Base-by-base conservation (phyloP, 2,329 filamentous ascomycete species). In the Hypomyces rosellus region DNA sequence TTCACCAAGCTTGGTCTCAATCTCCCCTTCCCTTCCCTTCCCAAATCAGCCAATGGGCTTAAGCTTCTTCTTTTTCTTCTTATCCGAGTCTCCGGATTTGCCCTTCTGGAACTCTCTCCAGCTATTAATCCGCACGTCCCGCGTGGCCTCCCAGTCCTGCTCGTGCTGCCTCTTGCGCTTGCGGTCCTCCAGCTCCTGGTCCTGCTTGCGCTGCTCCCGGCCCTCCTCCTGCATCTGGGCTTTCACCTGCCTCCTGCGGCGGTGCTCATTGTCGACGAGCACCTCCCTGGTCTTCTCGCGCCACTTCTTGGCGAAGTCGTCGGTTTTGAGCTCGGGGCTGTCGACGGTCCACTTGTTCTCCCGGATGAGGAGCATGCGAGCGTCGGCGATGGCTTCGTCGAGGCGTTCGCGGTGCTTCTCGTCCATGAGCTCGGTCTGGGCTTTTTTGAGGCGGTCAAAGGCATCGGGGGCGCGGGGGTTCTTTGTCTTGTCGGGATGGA, bases 191-290 rank as follows among this genome's bases (percentile, higher is more conserved):
- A 87, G 54, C 71, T 96, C 92, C 60, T 90, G 88, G 18, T 99
- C 93, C 61, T 84, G 84, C 66, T 86, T 87, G 64, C 84, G 82
- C 77, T 95, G 85, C 74, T 93, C 86, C 49, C 93, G 78, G 6
- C 93, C 93, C 69, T 99, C 92, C 69, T 99, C 93, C 70, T 95
- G 89, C 85, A 99, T 86, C 75, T 93, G 88, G 38, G 88, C 93
- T 74, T 95, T 95, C 66, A 92, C 69, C 76, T 96, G 91, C 58
- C 90, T 80, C 53, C 88, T 78, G 49, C 89, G 78, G 47, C 93
- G 80, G 62, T 90, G 81, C 73, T 97, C 93, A 65, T 95, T 92
- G 63, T 99, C 93, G 61, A 96, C 83, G 58, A 99, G 80, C 41
- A 99, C 93, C 64, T 86, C 81, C 59, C 89, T 86, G 12, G 89